Conservation (phyloP, 2,329 filamentous ascomycete genomes). For the Paracorniculantispora psalliotae region DNA sequence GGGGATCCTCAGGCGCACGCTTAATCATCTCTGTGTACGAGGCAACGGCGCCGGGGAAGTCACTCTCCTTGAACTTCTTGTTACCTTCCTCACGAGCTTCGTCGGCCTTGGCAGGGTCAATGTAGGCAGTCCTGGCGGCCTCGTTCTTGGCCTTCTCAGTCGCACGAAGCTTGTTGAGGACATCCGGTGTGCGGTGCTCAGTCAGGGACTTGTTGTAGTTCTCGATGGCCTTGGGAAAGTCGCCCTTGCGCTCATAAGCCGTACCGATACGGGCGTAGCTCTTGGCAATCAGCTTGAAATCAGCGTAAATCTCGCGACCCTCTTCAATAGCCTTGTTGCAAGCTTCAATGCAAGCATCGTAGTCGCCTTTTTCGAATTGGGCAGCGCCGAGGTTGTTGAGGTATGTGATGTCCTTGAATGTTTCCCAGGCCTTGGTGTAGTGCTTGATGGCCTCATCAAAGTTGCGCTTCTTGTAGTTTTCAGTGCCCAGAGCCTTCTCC, state of each 20-base stretch:
- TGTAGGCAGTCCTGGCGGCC: slow-evolving; percentile 69
- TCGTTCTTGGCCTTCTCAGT: slow-evolving; percentile 84
- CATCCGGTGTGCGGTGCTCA: slow-evolving; percentile 92
- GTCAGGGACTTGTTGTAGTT: slow-evolving; percentile 93
- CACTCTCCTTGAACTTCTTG: slow-evolving; percentile 91
- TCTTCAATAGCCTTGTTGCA: slow-evolving; percentile 88
- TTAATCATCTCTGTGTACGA: slow-evolving; percentile 97
- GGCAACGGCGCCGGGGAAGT: slow-evolving; percentile 92
- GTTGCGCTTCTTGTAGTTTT: slow-evolving; percentile 96
- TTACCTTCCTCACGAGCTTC: slow-evolving; percentile 93
- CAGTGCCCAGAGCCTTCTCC: slow-evolving; percentile 90
- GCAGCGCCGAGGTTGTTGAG: slow-evolving; percentile 94
- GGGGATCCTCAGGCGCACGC: slow-evolving; percentile 84
- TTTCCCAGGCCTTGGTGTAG: slow-evolving; percentile 92
- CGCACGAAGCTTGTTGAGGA: slow-evolving; percentile 84
- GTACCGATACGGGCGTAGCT: slow-evolving; percentile 92
- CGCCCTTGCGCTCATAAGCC: slow-evolving; percentile 86
- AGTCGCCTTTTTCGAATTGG: slow-evolving; percentile 94
- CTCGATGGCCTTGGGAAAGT: slow-evolving; percentile 73
- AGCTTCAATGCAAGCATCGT: slow-evolving; percentile 75
- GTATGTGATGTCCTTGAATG: slow-evolving; percentile 94
- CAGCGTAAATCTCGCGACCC: slow-evolving; percentile 81
- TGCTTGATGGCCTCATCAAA: slow-evolving; percentile 93
- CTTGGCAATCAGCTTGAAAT: slow-evolving; percentile 98
- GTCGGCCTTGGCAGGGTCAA: slow-evolving; percentile 88